A percentile compares a stretch with the other conserved stretches of the same genome.
phyloP scores from a whole-genome alignment of 225 moss, liverwort and hornwort species.

The Straminergon stramineum region DNA sequence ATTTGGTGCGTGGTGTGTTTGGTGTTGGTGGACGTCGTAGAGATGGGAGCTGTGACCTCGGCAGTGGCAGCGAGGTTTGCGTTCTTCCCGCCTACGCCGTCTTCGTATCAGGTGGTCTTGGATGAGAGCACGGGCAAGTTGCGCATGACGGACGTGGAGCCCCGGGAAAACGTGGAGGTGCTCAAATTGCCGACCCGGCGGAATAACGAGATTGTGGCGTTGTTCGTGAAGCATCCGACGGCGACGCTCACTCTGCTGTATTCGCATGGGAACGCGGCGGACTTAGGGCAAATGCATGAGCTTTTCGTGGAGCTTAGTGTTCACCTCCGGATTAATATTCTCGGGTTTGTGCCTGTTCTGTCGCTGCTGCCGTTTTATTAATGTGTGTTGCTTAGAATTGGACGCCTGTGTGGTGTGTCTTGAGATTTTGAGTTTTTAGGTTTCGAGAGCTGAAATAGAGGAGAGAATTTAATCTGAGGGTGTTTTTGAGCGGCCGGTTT shows the following conservation, averaged over 20 bases:
- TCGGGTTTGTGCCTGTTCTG: constrained; percentile 40
- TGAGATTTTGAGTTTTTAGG: background rate
- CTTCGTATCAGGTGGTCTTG: constrained; percentile 65
- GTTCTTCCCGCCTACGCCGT: constrained; percentile 94
- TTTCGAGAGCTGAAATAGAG: background rate
- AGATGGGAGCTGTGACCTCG: constrained; percentile 99
- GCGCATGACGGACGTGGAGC: constrained; percentile 56
- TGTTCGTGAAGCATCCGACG: constrained; percentile 65
- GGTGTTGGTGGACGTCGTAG: background rate
- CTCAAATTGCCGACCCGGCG: constrained; percentile 52
- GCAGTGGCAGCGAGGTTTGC: constrained; percentile 99
- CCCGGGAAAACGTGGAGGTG: constrained; percentile 87
- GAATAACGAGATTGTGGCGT: constrained; percentile 65
- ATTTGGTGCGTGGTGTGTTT: background rate
- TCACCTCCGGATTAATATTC: constrained; percentile 87
- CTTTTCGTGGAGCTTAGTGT: constrained; percentile 96
- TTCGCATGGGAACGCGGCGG: constrained; percentile 97
- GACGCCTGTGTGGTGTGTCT: background rate
- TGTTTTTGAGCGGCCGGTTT: background rate
- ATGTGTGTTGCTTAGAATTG: background rate
- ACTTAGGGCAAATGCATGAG: constrained; percentile 99
- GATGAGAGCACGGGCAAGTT: constrained; percentile 68
- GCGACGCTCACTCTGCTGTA: constrained; percentile 80
- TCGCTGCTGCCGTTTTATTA: background rate
- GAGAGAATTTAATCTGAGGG: background rate